phyloP scores from a whole-genome alignment of 2,329 filamentous ascomycete genomes.

The Penicillium olsonii region DNA sequence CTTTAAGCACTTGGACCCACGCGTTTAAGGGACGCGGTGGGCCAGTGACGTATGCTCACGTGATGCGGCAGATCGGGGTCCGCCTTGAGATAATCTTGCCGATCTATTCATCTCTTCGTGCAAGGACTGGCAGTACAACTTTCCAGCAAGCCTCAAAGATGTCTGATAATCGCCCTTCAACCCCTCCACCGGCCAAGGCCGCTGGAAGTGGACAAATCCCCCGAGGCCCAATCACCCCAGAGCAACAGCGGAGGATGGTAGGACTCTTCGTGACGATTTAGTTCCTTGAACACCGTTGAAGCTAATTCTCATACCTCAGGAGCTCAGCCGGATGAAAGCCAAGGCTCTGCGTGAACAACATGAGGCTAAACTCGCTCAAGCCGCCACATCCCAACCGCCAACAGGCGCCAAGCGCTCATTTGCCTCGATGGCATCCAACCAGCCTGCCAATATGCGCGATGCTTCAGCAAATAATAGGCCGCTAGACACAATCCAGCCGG shows the following conservation, averaged over 20 bases:
- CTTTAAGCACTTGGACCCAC: neutral
- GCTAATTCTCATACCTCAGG: constrained; percentile 52
- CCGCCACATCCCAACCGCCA: constrained; percentile 45
- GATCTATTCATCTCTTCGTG: neutral
- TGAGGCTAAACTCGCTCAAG: constrained; percentile 60
- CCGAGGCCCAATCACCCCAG: constrained; percentile 57
- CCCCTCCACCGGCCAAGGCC: constrained; percentile 40
- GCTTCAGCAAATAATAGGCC: constrained; percentile 51
- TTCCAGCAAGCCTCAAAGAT: constrained; percentile 6
- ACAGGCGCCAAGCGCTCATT: constrained; percentile 73
- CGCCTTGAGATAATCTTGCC: neutral
- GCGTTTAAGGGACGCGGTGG: neutral
- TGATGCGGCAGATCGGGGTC: constrained; percentile 1
- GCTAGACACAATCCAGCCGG: constrained; percentile 65
- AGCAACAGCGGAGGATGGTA: constrained; percentile 62
- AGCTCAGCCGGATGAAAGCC: constrained; percentile 82
- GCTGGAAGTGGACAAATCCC: constrained; percentile 44
- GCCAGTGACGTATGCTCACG: constrained; percentile 11
- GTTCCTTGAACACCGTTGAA: neutral
- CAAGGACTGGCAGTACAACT: neutral
- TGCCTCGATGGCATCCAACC: constrained; percentile 59
- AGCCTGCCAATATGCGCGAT: constrained; percentile 67
- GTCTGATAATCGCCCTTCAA: constrained; percentile 17
- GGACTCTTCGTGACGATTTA: constrained; percentile 5
- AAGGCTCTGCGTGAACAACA: constrained; percentile 80